Conservation (phyloP, 2,329 filamentous ascomycete species). For the Aspergillus neoniger region DNA sequence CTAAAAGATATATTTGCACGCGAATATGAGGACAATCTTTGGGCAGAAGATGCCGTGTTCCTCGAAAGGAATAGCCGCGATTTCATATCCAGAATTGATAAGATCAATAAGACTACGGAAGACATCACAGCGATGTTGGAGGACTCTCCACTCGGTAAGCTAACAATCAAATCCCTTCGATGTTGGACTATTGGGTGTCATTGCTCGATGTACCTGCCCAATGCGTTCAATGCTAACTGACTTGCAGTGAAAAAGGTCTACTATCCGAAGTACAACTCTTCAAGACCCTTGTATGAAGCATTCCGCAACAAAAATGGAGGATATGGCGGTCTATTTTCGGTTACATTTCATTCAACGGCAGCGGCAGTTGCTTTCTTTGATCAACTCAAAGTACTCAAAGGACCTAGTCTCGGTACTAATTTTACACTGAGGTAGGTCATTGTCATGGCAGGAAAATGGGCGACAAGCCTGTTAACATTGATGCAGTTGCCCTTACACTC, state of each 20-base stretch:
- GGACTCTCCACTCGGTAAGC: conserved; percentile 54
- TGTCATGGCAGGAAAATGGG: background rate
- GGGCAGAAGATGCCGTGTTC: conserved; percentile 91
- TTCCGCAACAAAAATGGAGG: conserved; percentile 74
- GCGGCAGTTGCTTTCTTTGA: conserved; percentile 85
- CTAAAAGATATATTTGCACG: conserved; percentile 67
- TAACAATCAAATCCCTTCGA: background rate
- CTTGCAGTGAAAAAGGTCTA: conserved; percentile 72
- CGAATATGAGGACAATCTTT: conserved; percentile 86
- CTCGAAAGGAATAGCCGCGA: conserved; percentile 95
- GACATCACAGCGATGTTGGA: conserved; percentile 73
- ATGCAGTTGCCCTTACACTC: conserved; percentile 76
- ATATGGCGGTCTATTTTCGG: conserved; percentile 86
- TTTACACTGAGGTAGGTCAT: conserved; percentile 71
- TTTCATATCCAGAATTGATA: conserved; percentile 77
- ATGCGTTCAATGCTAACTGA: conserved; percentile 26
- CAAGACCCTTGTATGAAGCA: conserved; percentile 73
- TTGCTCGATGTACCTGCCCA: background rate
- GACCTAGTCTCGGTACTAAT: conserved; percentile 92
- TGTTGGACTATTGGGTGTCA: background rate
- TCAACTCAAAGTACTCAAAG: conserved; percentile 82
- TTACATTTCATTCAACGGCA: conserved; percentile 70
- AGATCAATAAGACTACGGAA: conserved; percentile 84
- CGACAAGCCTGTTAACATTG: conserved; percentile 13
- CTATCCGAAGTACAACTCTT: conserved; percentile 79